Percentiles rank a stretch among this genome's conserved stretches.
phyloP scores from a whole-genome alignment of 768 basidiomycete genomes.

The Suillus spraguei region DNA sequence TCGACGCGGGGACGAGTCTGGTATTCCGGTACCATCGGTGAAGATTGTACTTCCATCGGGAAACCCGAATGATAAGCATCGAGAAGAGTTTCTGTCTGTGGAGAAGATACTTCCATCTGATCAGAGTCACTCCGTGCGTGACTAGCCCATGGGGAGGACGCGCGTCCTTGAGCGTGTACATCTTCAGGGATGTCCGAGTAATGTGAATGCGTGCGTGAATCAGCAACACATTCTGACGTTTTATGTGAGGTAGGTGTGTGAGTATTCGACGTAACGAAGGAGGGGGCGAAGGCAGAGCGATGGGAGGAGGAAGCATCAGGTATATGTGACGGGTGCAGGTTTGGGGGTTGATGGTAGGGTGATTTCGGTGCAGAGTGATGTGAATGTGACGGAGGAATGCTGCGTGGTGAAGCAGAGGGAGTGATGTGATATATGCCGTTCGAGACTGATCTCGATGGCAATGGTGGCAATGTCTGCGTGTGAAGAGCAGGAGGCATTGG shows the following conservation, averaged over 20 bases:
- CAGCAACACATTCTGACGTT: constrained; percentile 38
- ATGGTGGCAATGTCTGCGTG: constrained; percentile 39
- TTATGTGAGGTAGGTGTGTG: constrained; percentile 34
- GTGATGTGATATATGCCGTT: constrained; percentile 39
- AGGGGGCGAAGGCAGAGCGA: constrained; percentile 54
- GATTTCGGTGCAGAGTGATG: constrained; percentile 43
- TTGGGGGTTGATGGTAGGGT: constrained; percentile 41
- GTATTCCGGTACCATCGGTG: constrained; percentile 56
- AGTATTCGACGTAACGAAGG: constrained; percentile 33
- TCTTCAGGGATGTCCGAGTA: constrained; percentile 34
- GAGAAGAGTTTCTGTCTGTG: constrained; percentile 47
- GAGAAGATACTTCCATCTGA: constrained; percentile 60
- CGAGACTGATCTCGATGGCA: constrained; percentile 39
- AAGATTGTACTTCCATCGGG: constrained; percentile 51
- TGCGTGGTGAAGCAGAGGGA: constrained; percentile 45
- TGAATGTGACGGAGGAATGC: constrained; percentile 52
- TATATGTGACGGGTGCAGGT: constrained; percentile 42
- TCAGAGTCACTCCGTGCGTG: constrained; percentile 35
- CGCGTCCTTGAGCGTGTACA: constrained; percentile 22
- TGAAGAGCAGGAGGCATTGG: constrained; percentile 59
- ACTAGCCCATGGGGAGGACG: constrained; percentile 28
- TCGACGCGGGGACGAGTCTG: constrained; percentile 45
- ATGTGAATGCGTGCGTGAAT: constrained; percentile 35
- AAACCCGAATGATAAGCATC: constrained; percentile 44
- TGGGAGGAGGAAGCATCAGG: constrained; percentile 54